Conservation (phyloP, 805 yeast genomes). For the Saccharomycopsis sp. region DNA sequence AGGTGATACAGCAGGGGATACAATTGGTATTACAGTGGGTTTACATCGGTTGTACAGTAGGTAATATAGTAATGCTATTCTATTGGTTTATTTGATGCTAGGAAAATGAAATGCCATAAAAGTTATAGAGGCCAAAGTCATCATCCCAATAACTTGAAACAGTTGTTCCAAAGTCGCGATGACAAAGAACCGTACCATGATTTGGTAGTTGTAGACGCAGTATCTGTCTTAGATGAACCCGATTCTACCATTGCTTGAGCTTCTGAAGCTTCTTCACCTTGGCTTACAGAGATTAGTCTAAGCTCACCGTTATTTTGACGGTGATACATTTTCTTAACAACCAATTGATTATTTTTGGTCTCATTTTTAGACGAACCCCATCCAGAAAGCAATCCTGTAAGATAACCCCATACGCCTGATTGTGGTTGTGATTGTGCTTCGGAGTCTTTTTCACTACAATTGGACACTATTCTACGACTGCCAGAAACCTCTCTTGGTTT, state of each 20-base stretch:
- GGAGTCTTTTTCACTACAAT: neutral
- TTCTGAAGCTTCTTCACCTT: no score
- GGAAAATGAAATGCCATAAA: no score
- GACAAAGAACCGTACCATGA: neutral
- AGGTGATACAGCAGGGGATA: no score
- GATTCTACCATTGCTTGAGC: no score
- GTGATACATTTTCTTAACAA: neutral
- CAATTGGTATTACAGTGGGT: no score
- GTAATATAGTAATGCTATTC: no score
- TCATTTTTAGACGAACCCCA: neutral
- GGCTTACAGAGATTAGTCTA: neutral
- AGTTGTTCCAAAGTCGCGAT: neutral
- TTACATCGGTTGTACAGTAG: no score
- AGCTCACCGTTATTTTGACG: conserved; percentile 4
- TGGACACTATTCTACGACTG: neutral
- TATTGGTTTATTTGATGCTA: neutral
- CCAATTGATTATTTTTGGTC: neutral
- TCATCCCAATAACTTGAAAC: neutral
- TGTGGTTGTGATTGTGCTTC: neutral
- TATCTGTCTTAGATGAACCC: no score
- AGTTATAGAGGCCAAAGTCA: no score
- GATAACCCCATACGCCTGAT: neutral
- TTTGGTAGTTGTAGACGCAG: no score
- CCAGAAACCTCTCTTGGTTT: neutral
- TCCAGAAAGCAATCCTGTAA: neutral